These are phyloP conservation scores for Lentinula lateritia DNA, from an alignment of 768 basidiomycete species.

Conservation along the genomic window DNA sequence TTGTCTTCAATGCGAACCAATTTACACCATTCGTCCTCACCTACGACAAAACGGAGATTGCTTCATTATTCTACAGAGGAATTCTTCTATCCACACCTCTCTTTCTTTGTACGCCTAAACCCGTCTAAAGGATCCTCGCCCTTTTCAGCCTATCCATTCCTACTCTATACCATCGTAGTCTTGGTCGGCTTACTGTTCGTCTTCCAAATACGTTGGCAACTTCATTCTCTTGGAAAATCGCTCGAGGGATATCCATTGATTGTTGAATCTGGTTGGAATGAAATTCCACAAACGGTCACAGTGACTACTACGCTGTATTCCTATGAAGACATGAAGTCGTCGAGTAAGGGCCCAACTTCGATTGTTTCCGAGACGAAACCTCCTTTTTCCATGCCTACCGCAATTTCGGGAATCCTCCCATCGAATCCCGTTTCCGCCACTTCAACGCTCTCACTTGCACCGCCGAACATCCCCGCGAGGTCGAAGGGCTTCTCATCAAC, in stretches of 20 bases:
- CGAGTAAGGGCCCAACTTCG: neutral
- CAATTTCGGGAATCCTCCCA: neutral
- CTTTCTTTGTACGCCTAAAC: slow-evolving; percentile 7
- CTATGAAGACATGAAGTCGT: slow-evolving; percentile 1
- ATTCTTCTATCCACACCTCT: slow-evolving; percentile 54
- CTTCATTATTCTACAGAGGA: slow-evolving; percentile 52
- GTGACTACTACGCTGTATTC: slow-evolving; percentile 7
- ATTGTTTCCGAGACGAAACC: neutral
- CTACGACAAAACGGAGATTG: slow-evolving; percentile 28
- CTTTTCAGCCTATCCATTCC: neutral
- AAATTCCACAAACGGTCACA: neutral
- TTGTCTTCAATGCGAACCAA: slow-evolving; percentile 47
- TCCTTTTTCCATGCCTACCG: neutral
- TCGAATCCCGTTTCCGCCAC: too few species aligned
- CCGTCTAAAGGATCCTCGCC: neutral
- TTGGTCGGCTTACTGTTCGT: neutral
- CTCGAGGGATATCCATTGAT: neutral
- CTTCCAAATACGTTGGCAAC: neutral
- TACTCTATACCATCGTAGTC: neutral
- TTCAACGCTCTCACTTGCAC: neutral
- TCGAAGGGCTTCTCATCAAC: neutral
- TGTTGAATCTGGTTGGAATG: slow-evolving; percentile 4
- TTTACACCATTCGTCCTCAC: slow-evolving; percentile 42
- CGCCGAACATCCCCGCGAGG: neutral
- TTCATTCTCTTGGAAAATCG: neutral